phyloP scores from a whole-genome alignment of 2,329 filamentous ascomycete species.

The Fulvia fulva region DNA sequence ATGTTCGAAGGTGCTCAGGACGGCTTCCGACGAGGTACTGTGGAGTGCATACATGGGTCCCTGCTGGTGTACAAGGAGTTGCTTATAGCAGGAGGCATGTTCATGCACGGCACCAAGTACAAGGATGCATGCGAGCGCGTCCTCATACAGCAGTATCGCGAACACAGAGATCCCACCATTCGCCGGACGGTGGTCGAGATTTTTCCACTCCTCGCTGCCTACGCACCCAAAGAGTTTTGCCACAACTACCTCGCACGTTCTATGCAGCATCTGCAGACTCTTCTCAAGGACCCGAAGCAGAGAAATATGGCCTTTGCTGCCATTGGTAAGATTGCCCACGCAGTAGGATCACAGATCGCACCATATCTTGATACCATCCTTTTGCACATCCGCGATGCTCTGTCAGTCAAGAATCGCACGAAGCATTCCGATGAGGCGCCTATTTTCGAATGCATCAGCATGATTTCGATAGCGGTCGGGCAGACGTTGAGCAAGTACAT shows the following conservation, averaged over 20 bases:
- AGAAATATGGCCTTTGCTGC: slow-evolving; percentile 91
- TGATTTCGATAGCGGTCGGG: slow-evolving; percentile 88
- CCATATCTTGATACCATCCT: slow-evolving; percentile 93
- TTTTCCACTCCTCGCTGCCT: slow-evolving; percentile 88
- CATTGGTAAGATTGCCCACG: slow-evolving; percentile 93
- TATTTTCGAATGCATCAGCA: slow-evolving; percentile 96
- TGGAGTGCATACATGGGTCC: slow-evolving; percentile 91
- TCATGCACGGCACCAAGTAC: slow-evolving; percentile 89
- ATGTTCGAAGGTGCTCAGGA: slow-evolving; percentile 82
- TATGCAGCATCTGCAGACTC: slow-evolving; percentile 91
- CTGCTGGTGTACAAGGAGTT: slow-evolving; percentile 89
- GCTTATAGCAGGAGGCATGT: slow-evolving; percentile 94
- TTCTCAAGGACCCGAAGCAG: slow-evolving; percentile 93
- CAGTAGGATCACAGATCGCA: slow-evolving; percentile 89
- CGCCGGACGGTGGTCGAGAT: slow-evolving; percentile 84
- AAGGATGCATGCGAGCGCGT: slow-evolving; percentile 89
- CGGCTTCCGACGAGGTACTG: slow-evolving; percentile 73
- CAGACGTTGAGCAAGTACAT: slow-evolving; percentile 98
- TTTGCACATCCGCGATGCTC: slow-evolving; percentile 85
- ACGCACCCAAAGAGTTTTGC: slow-evolving; percentile 86
- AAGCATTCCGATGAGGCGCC: slow-evolving; percentile 62
- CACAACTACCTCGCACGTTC: slow-evolving; percentile 86
- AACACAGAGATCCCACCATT: slow-evolving; percentile 84
- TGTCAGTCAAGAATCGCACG: slow-evolving; percentile 71
- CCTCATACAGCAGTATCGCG: slow-evolving; percentile 70